These are phyloP conservation scores for Phalaenopsis aphrodite DNA, from an alignment of 106 monocot genomes.

Conservation along the genomic window DNA sequence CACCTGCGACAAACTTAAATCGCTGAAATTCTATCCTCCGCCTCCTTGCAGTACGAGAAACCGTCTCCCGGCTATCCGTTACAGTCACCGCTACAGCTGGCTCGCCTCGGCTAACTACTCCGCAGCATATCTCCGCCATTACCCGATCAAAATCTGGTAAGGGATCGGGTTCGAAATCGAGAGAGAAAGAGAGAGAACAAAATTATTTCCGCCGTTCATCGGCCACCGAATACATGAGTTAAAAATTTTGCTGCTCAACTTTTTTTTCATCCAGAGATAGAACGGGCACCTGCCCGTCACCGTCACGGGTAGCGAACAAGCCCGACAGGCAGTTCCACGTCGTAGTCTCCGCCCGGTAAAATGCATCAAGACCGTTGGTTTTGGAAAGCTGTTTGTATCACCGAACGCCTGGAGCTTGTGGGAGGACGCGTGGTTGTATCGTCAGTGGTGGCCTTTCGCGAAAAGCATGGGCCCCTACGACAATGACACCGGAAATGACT, in stretches of 20 bases:
- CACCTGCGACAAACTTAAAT: constrained; percentile 26
- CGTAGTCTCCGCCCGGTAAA: not conserved
- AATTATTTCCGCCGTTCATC: not conserved
- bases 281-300: constrained; percentile 8
- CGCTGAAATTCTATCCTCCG: constrained; percentile 46
- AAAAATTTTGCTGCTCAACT: too few species aligned
- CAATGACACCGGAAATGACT: not conserved
- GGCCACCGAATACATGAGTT: not conserved
- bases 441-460: not conserved
- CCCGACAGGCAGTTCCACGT: not conserved
- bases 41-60: constrained; percentile 37
- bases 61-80: constrained; percentile 15
- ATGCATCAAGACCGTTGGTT: not conserved
- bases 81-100: constrained; percentile 4
- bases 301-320: not conserved
- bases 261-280: not conserved
- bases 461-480: not conserved
- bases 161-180: too few species aligned
- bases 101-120: constrained; percentile 15
- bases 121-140: constrained; percentile 75
- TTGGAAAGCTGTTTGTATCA: not conserved
- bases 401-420: not conserved
- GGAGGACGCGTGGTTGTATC: not conserved
- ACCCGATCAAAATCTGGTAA: not conserved
- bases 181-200: not conserved